Evolutionary conservation across 345 rosid genomes (phyloP).

Genomic region (Barbarea vulgaris): DNA sequence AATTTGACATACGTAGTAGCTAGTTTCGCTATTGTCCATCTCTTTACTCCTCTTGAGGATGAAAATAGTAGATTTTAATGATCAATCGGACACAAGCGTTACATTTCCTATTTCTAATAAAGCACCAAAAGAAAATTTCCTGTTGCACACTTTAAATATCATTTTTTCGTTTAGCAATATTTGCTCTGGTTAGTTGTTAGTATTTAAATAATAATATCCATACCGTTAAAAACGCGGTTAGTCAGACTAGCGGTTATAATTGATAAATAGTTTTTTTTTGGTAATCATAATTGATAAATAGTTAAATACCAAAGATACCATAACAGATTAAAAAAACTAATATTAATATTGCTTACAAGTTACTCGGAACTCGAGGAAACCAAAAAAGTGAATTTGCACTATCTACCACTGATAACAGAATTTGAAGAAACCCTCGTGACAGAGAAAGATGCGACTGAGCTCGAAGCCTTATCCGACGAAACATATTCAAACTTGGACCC

Average conservation of each 20-base stretch:
- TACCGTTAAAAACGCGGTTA: not conserved
- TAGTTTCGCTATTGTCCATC: too few relatives aligned
- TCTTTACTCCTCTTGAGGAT: not conserved
- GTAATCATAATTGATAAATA: too few relatives aligned
- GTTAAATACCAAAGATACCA: not conserved
- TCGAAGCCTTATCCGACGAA: slow-evolving; percentile 33
- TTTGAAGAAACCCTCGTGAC: slow-evolving; percentile 35
- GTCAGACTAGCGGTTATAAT: not conserved
- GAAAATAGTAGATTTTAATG: not conserved
- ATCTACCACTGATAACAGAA: slow-evolving; percentile 51
- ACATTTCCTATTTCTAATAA: too few relatives aligned
- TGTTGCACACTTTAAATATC: not conserved
- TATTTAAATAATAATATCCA: not conserved
- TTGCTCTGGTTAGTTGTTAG: too few relatives aligned
- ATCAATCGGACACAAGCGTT: not conserved
- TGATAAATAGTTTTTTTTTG: too few relatives aligned
- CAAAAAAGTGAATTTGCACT: slow-evolving; percentile 12
- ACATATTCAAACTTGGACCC: slow-evolving; percentile 28
- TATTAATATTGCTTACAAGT: not conserved
- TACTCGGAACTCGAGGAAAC: too few relatives aligned
- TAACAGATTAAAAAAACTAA: not conserved
- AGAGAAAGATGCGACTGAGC: slow-evolving; percentile 40
- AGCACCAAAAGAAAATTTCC: not conserved
- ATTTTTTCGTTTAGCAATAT: too few relatives aligned
- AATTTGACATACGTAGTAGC: too few relatives aligned